Evolutionary conservation across 345 rosid species (phyloP).

Genomic region (Toxicodendron radicans): DNA sequence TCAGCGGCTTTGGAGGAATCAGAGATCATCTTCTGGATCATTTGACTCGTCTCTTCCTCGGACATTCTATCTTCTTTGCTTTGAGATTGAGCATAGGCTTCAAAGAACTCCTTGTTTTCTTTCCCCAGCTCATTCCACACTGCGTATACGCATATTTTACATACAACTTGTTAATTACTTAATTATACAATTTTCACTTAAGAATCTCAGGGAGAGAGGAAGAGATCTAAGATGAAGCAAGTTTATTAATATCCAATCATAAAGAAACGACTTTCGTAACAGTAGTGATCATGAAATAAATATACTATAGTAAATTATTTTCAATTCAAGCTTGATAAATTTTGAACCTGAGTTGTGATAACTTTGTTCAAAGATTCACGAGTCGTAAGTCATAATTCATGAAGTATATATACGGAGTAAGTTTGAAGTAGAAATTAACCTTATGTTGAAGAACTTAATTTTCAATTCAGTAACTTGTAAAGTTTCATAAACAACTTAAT

Average conservation of each 20-base stretch:
- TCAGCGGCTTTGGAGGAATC: slow-evolving; percentile 41
- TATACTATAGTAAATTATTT: not conserved
- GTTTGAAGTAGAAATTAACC: too few relatives aligned
- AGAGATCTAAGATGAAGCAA: too few relatives aligned
- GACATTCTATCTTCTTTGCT: slow-evolving; percentile 72
- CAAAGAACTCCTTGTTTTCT: slow-evolving; percentile 90
- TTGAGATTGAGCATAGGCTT: slow-evolving; percentile 60
- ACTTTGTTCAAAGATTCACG: not conserved
- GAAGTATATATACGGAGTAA: not conserved
- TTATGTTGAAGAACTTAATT: not conserved
- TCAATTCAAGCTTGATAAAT: not conserved
- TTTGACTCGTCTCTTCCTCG: slow-evolving; percentile 74
- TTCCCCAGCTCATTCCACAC: slow-evolving; percentile 94
- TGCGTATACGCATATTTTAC: slow-evolving; percentile 12
- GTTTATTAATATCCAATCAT: not conserved
- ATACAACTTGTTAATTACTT: too few relatives aligned
- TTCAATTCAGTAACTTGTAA: not conserved
- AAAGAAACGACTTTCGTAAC: not conserved
- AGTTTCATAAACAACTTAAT: not conserved
- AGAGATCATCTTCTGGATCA: slow-evolving; percentile 74
- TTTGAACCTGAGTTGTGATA: not conserved
- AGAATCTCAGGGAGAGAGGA: too few relatives aligned
- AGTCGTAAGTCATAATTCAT: not conserved
- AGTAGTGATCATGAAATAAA: too few relatives aligned
- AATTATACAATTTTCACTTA: too few relatives aligned